Evolutionary conservation across 2,329 filamentous ascomycete species (phyloP), one percentile per base, ranked within the genome.

Genomic region (Zalaria sp.): DNA sequence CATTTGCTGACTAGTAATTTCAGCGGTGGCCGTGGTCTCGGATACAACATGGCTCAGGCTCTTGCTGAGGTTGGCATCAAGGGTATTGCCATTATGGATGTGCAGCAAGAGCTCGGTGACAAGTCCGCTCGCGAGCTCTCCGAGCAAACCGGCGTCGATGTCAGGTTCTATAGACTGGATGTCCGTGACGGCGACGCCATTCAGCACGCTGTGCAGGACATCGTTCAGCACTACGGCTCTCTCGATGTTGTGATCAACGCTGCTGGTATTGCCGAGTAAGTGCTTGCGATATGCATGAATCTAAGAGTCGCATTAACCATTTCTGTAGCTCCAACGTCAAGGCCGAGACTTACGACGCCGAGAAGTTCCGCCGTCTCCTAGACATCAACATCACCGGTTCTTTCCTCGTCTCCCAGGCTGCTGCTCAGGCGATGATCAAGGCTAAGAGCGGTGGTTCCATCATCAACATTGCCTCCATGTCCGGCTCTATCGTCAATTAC

Each of bases 301-400:
- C 25, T 29, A 25, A 28, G 10, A 28, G 34, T 18, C 11, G 2
- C 34, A 25, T 29, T 42, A 34, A 41, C 28, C 37, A 5, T 25
- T 34, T 18, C 18, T 31, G 25, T 49, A 72, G 69, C 60, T 86
- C 81, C 58, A 87, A 87, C 71, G 83, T 87, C 67, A 81, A 82
- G 61, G 82, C 81, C 39, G 83, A 87, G 70, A 77, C 69, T 18
- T 87, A 88, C 65, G 76, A 83, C 57, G 71, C 74, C 27, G 74
- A 78, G 59, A 83, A 81, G 72, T 88, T 85, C 72, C 79, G 81
- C 38, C 77, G 77, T 43, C 73, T 87, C 29, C 79, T 88, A 53
- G 82, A 88, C 59, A 86, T 88, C 68, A 89, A 88, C 71, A 65
- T 87, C 32, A 86, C 75, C 5, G 83, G 83, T 41, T 80, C 80